Conservation (phyloP, 1,284 basidiomycete genomes). For the Cerrena zonata region DNA sequence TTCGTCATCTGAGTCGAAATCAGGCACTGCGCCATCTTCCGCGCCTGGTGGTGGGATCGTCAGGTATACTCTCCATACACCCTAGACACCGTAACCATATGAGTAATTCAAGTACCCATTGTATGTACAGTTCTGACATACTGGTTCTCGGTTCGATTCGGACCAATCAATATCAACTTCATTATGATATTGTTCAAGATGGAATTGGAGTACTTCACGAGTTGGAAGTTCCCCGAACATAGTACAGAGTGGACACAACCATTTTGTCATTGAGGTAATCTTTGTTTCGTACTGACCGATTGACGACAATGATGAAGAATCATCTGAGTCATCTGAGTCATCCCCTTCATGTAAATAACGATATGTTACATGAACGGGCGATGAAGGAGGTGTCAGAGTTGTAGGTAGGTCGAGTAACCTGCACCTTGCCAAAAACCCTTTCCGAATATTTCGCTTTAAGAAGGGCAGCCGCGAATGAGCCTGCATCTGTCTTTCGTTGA, state of each 20-base stretch:
- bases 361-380: constrained; percentile 2
- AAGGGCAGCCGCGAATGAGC: constrained; percentile 40
- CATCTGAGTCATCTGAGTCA: constrained; percentile 7
- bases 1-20: neutral
- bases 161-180: constrained; percentile 42
- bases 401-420: constrained; percentile 15
- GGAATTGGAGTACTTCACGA: constrained; percentile 43
- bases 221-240: constrained; percentile 45
- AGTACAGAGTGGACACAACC: constrained; percentile 60
- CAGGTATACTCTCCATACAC: neutral
- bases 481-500: constrained; percentile 19
- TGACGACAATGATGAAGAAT: neutral
- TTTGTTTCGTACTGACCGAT: constrained; percentile 7
- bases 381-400: constrained; percentile 3
- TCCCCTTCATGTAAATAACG: neutral
- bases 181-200: constrained; percentile 52
- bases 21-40: neutral
- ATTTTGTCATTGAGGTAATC: constrained; percentile 25
- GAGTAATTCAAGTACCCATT: no score
- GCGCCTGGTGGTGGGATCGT: neutral
- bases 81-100: no score
- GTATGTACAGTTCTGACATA: neutral
- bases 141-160: constrained; percentile 5
- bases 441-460: constrained; percentile 42
- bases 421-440: constrained; percentile 39